phyloP scores from a whole-genome alignment of 805 yeast species.

The Kluyveromyces siamensis region DNA sequence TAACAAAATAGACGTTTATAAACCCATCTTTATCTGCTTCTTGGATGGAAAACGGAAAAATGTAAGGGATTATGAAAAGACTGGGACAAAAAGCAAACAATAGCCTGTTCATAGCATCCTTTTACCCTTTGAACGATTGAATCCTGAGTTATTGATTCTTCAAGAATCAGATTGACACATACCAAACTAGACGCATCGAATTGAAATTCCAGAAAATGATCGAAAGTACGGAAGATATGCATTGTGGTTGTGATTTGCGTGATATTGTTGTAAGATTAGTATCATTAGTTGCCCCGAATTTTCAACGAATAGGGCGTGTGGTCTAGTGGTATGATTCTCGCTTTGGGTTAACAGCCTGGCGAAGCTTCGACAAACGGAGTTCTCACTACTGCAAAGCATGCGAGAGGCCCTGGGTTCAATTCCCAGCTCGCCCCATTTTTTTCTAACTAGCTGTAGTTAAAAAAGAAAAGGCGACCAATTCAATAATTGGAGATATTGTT shows the following conservation, averaged over 20 bases:
- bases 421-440: conserved; percentile 35
- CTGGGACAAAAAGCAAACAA: conserved; percentile 27
- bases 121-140: background rate
- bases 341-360: conserved; percentile 17
- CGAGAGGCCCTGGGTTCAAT: conserved; percentile 53
- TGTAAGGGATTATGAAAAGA: conserved; percentile 34
- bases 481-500: too few species aligned
- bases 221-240: background rate
- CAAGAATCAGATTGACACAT: background rate
- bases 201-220: too few species aligned
- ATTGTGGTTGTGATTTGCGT: background rate
- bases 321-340: conserved; percentile 28
- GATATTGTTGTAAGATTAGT: background rate
- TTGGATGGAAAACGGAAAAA: conserved; percentile 28
- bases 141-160: too few species aligned
- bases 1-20: conserved; percentile 68
- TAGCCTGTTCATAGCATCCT: background rate
- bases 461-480: background rate
- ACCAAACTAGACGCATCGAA: background rate
- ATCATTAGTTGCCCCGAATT: background rate
- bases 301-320: conserved; percentile 17
- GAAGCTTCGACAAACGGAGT: conserved; percentile 4
- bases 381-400: conserved; percentile 20
- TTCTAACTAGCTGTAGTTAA: conserved; percentile 3
- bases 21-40: conserved; percentile 50